Evolutionary conservation across 176 grass and related monocot genomes (phyloP), one percentile per base, ranked within the genome.

Genomic region (Eragrostis nindensis): DNA sequence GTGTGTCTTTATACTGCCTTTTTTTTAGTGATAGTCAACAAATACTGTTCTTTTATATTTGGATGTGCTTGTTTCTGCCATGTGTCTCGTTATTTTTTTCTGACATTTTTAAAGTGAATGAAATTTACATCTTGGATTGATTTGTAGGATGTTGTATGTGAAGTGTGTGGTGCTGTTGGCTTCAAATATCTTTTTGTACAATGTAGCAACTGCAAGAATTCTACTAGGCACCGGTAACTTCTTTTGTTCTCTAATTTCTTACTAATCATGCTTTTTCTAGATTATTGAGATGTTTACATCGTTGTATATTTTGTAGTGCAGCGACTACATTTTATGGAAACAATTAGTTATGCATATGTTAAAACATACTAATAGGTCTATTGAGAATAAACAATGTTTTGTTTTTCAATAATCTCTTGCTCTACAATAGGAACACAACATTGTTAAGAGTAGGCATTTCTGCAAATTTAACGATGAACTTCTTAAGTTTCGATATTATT

Each of bases 141-240:
- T 74, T 8, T 67, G 5, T 49, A 74, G 80, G 60, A 66, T 42
- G 24, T 53, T 26, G 59, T 74, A 21, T 83, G 80, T 18, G 80
- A 83, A 42, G n/a, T 54, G 15, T 83, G 80, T 83, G 80, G 80
- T 42, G 70, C 0, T 74, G 32, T 74, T 30, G 80, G 80, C 46
- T 55, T 19, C 32, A 65, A 0, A 9, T 1, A 74, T 3, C 80
- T 83, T 73, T 27, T 83, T n/a, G 16, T 74, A n/a, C 60, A 32
- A 21, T 83, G 80, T 42, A 43, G 41, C 32, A 55, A 15, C 10
- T 74, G 80, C 80, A 43, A 66, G 32, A 74, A 41, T 15, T 11
- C 32, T 15, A 29, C 15, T 21, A 83, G 47, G 14, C 70, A 83
- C 11, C 15, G 16, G 80, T 83, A 83, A 62, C 4, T 74, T 83